Evolutionary conservation across 1,284 basidiomycete genomes (phyloP).

Genomic region (Wolfiporia cocos): DNA sequence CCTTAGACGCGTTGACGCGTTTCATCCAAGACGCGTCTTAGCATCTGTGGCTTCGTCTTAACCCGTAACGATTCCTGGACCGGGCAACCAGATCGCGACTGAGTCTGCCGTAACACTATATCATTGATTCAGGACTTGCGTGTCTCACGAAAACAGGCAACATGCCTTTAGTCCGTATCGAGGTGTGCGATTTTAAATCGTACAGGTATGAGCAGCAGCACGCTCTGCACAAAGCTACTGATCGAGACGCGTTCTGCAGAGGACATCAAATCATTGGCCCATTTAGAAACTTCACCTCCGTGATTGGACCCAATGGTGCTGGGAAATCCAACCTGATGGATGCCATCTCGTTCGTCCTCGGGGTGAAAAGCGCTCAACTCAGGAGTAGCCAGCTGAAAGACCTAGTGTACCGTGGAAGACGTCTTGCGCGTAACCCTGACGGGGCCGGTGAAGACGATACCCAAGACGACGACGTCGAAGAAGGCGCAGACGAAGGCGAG

Average conservation of each 20-base stretch:
- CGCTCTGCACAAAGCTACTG: too few species aligned
- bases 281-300: constrained; percentile 89
- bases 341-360: constrained; percentile 98
- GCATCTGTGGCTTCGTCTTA: too few species aligned
- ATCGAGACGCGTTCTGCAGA: too few species aligned
- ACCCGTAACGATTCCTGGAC: too few species aligned
- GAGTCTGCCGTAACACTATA: too few species aligned
- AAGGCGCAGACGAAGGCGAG: constrained; percentile 59
- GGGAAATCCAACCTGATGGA: constrained; percentile 99
- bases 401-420: constrained; percentile 88
- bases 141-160: too few species aligned
- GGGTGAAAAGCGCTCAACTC: constrained; percentile 91
- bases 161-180: not conserved
- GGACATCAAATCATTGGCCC: constrained; percentile 87
- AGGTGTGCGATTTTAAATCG: not conserved
- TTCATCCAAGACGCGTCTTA: too few species aligned
- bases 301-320: constrained; percentile 98
- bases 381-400: constrained; percentile 93
- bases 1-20: too few species aligned
- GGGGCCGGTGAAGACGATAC: constrained; percentile 44
- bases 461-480: constrained; percentile 39
- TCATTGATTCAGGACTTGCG: too few species aligned
- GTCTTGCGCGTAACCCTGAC: constrained; percentile 54
- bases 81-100: too few species aligned
- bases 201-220: not conserved